These are phyloP conservation scores for Leccinum aurantiacum DNA, from an alignment of 768 basidiomycete genomes.

Conservation along the genomic window DNA sequence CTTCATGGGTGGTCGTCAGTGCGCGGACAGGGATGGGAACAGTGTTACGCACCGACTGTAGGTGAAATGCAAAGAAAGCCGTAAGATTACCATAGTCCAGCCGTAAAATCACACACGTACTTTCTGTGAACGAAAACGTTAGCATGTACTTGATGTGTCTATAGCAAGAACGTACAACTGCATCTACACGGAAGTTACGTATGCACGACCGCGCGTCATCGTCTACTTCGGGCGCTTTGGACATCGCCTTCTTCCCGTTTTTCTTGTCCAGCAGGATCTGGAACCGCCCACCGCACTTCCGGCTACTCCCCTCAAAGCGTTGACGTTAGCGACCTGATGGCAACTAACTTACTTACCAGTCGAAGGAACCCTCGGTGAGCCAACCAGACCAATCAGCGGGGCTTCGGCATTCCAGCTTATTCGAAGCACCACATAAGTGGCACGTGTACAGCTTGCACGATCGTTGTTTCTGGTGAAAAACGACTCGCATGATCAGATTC, in stretches of 20 bases:
- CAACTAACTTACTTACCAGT: constrained; percentile 17
- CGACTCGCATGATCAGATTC: constrained; percentile 24
- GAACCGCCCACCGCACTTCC: constrained; percentile 23
- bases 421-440: constrained; percentile 23
- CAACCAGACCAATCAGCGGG: constrained; percentile 18
- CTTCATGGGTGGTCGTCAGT: constrained; percentile 11
- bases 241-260: constrained; percentile 7
- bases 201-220: constrained; percentile 23
- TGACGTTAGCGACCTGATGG: background rate
- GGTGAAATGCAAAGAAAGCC: background rate
- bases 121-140: constrained; percentile 13
- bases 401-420: constrained; percentile 15
- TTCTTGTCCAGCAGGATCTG: constrained; percentile 25
- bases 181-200: constrained; percentile 27
- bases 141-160: background rate
- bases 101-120: constrained; percentile 8
- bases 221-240: constrained; percentile 10
- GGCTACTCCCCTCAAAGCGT: constrained; percentile 2
- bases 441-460: constrained; percentile 17
- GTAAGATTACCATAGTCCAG: background rate
- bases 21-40: background rate
- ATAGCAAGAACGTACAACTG: constrained; percentile 12
- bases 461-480: constrained; percentile 20
- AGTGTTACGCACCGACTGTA: constrained; percentile 14
- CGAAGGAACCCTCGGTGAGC: constrained; percentile 23